These are phyloP conservation scores for Echites panduratus DNA, from an alignment of 257 asterid genomes.

Conservation along the genomic window DNA sequence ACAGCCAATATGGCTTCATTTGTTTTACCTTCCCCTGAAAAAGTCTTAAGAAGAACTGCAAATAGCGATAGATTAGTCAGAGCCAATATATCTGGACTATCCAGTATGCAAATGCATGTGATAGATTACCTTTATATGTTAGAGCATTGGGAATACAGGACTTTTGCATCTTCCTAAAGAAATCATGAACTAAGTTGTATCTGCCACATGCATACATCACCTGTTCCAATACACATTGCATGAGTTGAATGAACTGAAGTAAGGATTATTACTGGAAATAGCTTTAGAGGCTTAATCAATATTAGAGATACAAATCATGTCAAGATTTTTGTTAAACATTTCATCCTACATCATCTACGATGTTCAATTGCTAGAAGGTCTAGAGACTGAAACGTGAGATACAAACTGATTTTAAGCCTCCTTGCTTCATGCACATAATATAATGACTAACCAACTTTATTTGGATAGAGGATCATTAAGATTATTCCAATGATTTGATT, in stretches of 20 bases:
- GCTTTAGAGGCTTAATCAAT: background rate
- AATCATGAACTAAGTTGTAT: conserved; percentile 85
- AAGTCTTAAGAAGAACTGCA: conserved; percentile 71
- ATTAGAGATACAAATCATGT: background rate
- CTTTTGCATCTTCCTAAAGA: conserved; percentile 76
- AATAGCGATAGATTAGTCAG: conserved; percentile 12
- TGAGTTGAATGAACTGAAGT: background rate
- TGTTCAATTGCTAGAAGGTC: background rate
- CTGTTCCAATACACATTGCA: conserved; percentile 34
- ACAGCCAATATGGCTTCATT: conserved; percentile 74
- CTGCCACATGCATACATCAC: conserved; percentile 84
- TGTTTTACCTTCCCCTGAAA: conserved; percentile 78
- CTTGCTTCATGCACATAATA: background rate
- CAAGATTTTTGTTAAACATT: background rate
- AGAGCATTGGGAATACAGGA: conserved; percentile 73
- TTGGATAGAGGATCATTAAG: background rate
- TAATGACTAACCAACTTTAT: background rate
- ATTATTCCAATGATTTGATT: background rate
- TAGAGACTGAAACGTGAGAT: background rate
- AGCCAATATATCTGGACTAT: background rate
- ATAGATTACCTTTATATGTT: conserved; percentile 65
- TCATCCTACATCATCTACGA: background rate
- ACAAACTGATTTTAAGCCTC: background rate
- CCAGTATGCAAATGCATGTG: conserved; percentile 1
- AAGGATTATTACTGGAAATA: background rate